Evolutionary conservation across 257 asterid species (phyloP).

Genomic region (Buddleja alternifolia): DNA sequence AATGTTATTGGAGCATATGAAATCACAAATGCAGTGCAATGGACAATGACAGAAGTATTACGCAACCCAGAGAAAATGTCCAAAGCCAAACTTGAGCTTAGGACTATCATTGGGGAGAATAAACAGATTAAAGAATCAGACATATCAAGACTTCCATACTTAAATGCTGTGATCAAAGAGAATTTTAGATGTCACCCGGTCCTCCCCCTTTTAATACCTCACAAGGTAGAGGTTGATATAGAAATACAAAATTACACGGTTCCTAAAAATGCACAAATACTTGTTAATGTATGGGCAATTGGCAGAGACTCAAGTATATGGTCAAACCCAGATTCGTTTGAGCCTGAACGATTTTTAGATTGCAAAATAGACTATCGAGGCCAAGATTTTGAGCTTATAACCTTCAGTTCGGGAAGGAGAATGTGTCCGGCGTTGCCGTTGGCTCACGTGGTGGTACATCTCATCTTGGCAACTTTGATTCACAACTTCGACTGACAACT

Average conservation of each 20-base stretch:
- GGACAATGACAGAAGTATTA: no score
- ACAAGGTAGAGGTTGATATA: background rate
- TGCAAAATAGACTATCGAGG: slow-evolving; percentile 14
- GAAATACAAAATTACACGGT: slow-evolving; percentile 16
- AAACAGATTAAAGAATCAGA: slow-evolving; percentile 2
- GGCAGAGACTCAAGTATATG: slow-evolving; percentile 17
- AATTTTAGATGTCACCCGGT: slow-evolving; percentile 8
- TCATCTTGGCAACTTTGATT: slow-evolving; percentile 21
- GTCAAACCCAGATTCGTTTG: slow-evolving; percentile 19
- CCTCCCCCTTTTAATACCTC: slow-evolving; percentile 13
- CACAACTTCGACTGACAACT: slow-evolving; percentile 28
- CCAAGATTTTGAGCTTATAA: slow-evolving; percentile 13
- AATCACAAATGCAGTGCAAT: background rate
- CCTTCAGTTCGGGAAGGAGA: slow-evolving; percentile 22
- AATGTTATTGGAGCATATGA: background rate
- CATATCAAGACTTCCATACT: slow-evolving; percentile 21
- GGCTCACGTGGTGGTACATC: slow-evolving; percentile 16
- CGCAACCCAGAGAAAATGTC: no score
- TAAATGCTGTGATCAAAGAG: slow-evolving; percentile 25
- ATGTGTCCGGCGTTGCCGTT: slow-evolving; percentile 24
- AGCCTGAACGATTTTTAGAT: slow-evolving; percentile 27
- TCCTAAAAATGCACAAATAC: background rate
- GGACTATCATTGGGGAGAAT: background rate
- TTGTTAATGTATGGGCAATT: slow-evolving; percentile 25
- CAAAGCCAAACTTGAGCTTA: slow-evolving; percentile 26